phyloP scores from a whole-genome alignment of 352 stramenopile genomes.

The Phytopythium vexans region DNA sequence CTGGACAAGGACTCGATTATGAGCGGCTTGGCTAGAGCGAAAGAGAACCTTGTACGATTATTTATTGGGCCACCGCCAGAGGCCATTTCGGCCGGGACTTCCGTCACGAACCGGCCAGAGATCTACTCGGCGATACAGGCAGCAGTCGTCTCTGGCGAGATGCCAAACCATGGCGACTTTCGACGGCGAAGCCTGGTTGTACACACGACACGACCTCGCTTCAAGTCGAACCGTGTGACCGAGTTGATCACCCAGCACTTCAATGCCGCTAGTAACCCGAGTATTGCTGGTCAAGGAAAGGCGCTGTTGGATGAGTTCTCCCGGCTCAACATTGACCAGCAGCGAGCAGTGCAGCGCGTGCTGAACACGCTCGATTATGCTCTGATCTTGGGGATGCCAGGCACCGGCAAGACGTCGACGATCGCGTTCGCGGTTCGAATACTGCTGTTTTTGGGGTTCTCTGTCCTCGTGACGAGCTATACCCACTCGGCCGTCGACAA shows the following conservation, averaged over 20 bases:
- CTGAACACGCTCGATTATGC: slow-evolving; percentile 93
- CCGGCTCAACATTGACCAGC: slow-evolving; percentile 77
- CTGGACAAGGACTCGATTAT: slow-evolving; percentile 75
- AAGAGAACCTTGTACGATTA: slow-evolving; percentile 74
- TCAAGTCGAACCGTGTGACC: slow-evolving; percentile 41
- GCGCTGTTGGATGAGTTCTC: slow-evolving; percentile 46
- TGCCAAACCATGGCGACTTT: slow-evolving; percentile 35
- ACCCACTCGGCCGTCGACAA: slow-evolving; percentile 99
- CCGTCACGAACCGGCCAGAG: slow-evolving; percentile 22
- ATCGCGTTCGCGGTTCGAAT: slow-evolving; percentile 94
- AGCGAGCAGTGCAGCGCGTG: slow-evolving; percentile 63
- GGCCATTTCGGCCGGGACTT: slow-evolving; percentile 35
- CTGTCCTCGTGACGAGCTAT: slow-evolving; percentile 96
- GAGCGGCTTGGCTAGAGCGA: slow-evolving; percentile 63
- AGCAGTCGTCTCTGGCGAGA: slow-evolving; percentile 7
- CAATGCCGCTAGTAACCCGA: neutral
- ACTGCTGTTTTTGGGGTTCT: slow-evolving; percentile 88
- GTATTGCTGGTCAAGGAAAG: slow-evolving; percentile 13
- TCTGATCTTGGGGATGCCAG: slow-evolving; percentile 93
- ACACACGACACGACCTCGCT: slow-evolving; percentile 55
- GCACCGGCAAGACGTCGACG: slow-evolving; percentile 96
- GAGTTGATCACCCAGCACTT: slow-evolving; percentile 41
- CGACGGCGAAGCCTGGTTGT: slow-evolving; percentile 62
- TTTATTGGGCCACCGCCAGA: slow-evolving; percentile 60
- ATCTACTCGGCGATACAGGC: slow-evolving; percentile 23